Percentiles rank a stretch among this genome's conserved stretches.
Evolutionary conservation across 2,329 filamentous ascomycete genomes (phyloP).

Genomic region (Diplodia scrobiculata): DNA sequence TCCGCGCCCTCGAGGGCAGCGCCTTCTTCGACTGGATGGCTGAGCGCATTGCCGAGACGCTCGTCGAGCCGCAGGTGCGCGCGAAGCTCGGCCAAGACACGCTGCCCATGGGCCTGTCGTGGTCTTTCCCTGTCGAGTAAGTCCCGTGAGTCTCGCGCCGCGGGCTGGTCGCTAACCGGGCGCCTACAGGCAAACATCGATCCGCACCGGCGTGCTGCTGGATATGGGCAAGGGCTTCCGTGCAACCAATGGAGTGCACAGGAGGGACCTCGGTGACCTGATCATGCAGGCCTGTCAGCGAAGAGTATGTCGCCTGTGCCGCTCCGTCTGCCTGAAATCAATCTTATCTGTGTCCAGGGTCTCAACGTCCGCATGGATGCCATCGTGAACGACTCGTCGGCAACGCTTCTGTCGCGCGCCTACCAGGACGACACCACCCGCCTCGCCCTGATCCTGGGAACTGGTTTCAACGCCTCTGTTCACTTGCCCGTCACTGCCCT

Average conservation of each 20-base stretch:
- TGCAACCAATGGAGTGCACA: slow-evolving; percentile 61
- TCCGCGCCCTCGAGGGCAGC: slow-evolving; percentile 58
- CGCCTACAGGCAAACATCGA: slow-evolving; percentile 57
- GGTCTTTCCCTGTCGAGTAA: slow-evolving; percentile 66
- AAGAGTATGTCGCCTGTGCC: slow-evolving; percentile 41
- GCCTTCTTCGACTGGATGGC: slow-evolving; percentile 70
- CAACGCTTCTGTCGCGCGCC: slow-evolving; percentile 63
- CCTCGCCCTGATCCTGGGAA: slow-evolving; percentile 66
- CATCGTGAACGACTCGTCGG: slow-evolving; percentile 66
- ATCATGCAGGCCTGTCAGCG: slow-evolving; percentile 61
- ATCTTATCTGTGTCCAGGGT: slow-evolving; percentile 38
- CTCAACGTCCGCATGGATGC: slow-evolving; percentile 63
- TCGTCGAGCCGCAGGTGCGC: slow-evolving; percentile 46
- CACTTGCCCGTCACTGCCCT: slow-evolving; percentile 61
- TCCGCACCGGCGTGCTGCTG: slow-evolving; percentile 58
- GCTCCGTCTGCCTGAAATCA: slow-evolving; percentile 30
- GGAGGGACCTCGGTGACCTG: slow-evolving; percentile 61
- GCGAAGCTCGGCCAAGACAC: slow-evolving; percentile 34
- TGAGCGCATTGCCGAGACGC: slow-evolving; percentile 58
- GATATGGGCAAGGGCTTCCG: slow-evolving; percentile 68
- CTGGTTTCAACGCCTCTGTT: slow-evolving; percentile 66
- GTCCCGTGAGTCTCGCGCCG: slow-evolving; percentile 32
- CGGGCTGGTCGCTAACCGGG: slow-evolving; percentile 1
- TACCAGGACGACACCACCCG: slow-evolving; percentile 63
- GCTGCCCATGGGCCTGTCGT: slow-evolving; percentile 63